Base-by-base conservation (phyloP, 2,329 filamentous ascomycete species). In the Hypoxylon sp. region DNA sequence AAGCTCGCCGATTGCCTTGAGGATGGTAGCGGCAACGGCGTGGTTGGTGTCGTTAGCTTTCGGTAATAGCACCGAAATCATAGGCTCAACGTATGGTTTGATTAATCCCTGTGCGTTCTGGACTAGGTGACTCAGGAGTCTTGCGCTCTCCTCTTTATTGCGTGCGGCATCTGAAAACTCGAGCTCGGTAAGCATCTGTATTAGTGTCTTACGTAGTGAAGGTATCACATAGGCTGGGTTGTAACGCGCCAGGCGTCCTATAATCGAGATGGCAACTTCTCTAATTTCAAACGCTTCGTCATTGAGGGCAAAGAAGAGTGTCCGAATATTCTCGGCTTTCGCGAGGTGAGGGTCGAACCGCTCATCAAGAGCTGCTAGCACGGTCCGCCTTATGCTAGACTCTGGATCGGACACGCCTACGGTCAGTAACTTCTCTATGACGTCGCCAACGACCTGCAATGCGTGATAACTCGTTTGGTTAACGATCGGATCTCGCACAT, bases 211-310 rank as follows among this genome's bases (percentile, higher is more conserved):
- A 66, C 95, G 91, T 39, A 99, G 79, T 0, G 95, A 96, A 1
- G 96, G 95, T 72, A 99, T 97, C 69, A 99, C 94, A 77, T 99
- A 99, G 60, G 96, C 96, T 1, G 95, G 96, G 69, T 99, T 99
- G 68, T 93, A 90, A 54, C 88, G 87, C 0, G 95, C 96, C 59
- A 99, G 82, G 11, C 96, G 92, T 30, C 95, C 96, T 72, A 99
- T 97, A 68, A 99, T 97, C 17, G 92, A 91, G 73, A 99, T 97
- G 7, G 95, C 92, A 26, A 95, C 94, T 79, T 99, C 94, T 71
- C 96, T 87, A 62, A 98, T 97, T 1, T 89, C 85, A 68, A 98
- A 99, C 1, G 93, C 86, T 74, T 98, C 94, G 72, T 99, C 95
- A 70, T 99, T 97, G 15, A 99, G 85, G 0, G 95, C 94, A 62